phyloP scores from a whole-genome alignment of 306 rosid genomes.

The Carpinus viminea region DNA sequence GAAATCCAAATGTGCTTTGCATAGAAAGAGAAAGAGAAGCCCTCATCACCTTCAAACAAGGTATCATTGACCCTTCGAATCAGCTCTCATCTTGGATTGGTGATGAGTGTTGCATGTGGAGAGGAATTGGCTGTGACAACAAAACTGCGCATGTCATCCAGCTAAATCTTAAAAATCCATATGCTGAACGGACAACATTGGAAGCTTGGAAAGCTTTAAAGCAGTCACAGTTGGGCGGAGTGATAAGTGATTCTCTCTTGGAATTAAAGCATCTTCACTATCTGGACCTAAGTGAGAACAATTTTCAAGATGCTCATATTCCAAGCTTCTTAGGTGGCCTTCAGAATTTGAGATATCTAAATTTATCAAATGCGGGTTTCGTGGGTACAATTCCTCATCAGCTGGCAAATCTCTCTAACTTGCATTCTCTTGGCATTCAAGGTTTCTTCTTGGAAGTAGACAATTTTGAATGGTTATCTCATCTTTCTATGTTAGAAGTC shows the following conservation, averaged over 20 bases:
- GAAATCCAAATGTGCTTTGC: neutral
- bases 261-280: slow-evolving; percentile 7
- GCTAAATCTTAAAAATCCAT: neutral
- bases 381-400: slow-evolving; percentile 15
- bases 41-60: neutral
- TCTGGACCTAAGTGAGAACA: slow-evolving; percentile 11
- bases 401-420: slow-evolving; percentile 26
- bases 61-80: neutral
- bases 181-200: too few relatives aligned
- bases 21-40: neutral
- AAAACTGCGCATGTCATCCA: neutral
- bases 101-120: neutral
- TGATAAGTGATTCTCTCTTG: slow-evolving; percentile 19
- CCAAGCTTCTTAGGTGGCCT: slow-evolving; percentile 28
- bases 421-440: neutral
- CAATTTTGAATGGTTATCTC: slow-evolving; percentile 30
- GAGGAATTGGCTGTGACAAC: neutral
- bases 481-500: slow-evolving; percentile 15
- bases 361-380: neutral
- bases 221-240: neutral
- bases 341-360: slow-evolving; percentile 1
- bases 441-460: neutral
- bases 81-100: neutral
- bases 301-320: slow-evolving; percentile 1
- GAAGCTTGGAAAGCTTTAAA: too few relatives aligned